Conservation (phyloP, 176 grass and related monocot species). For the Typha latifolia region DNA sequence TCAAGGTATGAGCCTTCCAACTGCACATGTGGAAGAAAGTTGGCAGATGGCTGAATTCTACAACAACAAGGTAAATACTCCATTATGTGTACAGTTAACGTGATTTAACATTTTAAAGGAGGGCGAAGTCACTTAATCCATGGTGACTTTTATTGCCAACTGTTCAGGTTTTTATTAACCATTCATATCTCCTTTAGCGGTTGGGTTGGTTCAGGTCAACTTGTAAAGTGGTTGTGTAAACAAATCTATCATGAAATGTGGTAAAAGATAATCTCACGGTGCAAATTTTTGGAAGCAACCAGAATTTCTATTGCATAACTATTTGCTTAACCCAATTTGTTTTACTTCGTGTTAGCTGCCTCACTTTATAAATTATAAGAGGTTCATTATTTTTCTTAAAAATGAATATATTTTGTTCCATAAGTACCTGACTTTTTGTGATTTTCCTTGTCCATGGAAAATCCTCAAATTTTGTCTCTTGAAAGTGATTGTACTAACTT, state of each 20-base stretch:
- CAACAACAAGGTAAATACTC: constrained; percentile 83
- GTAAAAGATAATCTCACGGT: not conserved
- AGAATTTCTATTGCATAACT: not conserved
- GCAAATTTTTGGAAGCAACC: not conserved
- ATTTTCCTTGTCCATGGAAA: no score
- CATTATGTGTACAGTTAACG: not conserved
- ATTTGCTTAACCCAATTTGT: not conserved
- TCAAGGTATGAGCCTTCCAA: constrained; percentile 90
- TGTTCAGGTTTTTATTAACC: not conserved
- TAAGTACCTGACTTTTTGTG: no score
- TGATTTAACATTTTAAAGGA: not conserved
- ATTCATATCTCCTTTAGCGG: not conserved
- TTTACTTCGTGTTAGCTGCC: no score
- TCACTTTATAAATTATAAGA: no score
- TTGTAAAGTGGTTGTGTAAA: not conserved
- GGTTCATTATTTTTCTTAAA: no score
- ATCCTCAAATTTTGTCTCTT: no score
- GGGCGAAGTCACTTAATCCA: not conserved
- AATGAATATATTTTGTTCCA: no score
- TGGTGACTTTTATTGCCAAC: not conserved
- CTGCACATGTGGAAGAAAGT: constrained; percentile 87
- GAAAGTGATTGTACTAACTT: no score
- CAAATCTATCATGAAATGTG: not conserved
- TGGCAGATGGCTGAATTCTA: constrained; percentile 99
- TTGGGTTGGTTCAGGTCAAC: not conserved